Percentiles rank a stretch among this genome's conserved stretches.
These are phyloP conservation scores for Poronia punctata DNA, from an alignment of 495 filamentous ascomycete species.

Conservation along the genomic window DNA sequence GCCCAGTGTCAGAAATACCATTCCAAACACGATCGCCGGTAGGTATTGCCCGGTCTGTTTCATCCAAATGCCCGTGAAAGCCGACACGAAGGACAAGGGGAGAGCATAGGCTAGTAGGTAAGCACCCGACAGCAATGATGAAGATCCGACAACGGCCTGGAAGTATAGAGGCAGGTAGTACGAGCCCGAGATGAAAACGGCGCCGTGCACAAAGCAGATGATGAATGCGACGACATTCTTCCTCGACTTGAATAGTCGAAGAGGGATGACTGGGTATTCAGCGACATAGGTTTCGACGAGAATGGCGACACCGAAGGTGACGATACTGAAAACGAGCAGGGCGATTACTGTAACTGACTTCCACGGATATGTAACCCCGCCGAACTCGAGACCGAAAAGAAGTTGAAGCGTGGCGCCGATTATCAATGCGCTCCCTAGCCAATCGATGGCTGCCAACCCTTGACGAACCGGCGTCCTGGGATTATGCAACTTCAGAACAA, in stretches of 20 bases:
- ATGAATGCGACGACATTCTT: slow-evolving; percentile 52
- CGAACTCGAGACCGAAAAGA: slow-evolving; percentile 69
- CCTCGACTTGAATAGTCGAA: slow-evolving; percentile 56
- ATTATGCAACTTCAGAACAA: slow-evolving; percentile 67
- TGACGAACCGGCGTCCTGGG: slow-evolving; percentile 59
- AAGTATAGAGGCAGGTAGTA: slow-evolving; percentile 74
- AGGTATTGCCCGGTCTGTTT: slow-evolving; percentile 56
- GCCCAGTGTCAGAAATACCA: slow-evolving; percentile 51
- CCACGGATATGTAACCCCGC: slow-evolving; percentile 68
- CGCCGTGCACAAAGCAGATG: slow-evolving; percentile 56
- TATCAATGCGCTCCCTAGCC: slow-evolving; percentile 59
- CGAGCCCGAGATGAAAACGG: slow-evolving; percentile 60
- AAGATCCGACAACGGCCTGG: slow-evolving; percentile 60
- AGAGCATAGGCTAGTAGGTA: slow-evolving; percentile 68
- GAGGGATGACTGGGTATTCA: slow-evolving; percentile 66
- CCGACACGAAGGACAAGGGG: slow-evolving; percentile 57
- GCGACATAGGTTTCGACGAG: slow-evolving; percentile 62
- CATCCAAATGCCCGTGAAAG: slow-evolving; percentile 58
- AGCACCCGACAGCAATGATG: slow-evolving; percentile 67
- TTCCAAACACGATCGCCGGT: slow-evolving; percentile 47
- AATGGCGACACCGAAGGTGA: slow-evolving; percentile 54
- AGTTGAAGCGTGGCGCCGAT: slow-evolving; percentile 70
- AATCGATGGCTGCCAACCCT: slow-evolving; percentile 68
- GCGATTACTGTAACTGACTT: slow-evolving; percentile 64
- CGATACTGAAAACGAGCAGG: slow-evolving; percentile 63